A percentile compares a stretch with the other conserved stretches of the same genome.
phyloP scores from a whole-genome alignment of 176 grass and related monocot species.

The Hsuehochloa calcarea region DNA sequence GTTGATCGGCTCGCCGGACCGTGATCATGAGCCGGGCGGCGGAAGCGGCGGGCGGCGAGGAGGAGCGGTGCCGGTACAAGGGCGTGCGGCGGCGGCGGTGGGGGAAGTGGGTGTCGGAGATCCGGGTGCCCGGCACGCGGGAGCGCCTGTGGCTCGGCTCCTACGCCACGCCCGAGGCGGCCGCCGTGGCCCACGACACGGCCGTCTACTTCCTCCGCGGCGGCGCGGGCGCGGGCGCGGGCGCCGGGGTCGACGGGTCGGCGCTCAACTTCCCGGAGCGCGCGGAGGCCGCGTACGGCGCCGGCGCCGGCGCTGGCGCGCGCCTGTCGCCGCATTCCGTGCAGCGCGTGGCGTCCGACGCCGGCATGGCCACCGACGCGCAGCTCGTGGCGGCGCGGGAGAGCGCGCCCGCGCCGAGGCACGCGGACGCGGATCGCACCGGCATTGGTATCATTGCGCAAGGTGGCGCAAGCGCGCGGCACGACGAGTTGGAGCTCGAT shows the following conservation, averaged over 20 bases:
- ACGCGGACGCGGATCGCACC: background rate
- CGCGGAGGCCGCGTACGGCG: slow-evolving; percentile 17
- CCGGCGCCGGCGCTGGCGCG: background rate
- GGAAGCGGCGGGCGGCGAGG: background rate
- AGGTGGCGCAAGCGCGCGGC: background rate
- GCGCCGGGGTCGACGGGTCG: background rate
- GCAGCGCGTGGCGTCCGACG: slow-evolving; percentile 75
- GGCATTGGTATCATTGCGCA: background rate
- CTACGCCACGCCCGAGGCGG: slow-evolving; percentile 60
- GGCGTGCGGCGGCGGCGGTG: slow-evolving; percentile 80
- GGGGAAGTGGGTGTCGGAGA: slow-evolving; percentile 99
- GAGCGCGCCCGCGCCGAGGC: background rate
- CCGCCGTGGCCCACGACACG: slow-evolving; percentile 69
- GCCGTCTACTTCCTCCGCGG: slow-evolving; percentile 82
- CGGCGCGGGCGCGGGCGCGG: background rate
- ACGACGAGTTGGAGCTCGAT: background rate
- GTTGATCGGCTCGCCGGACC: background rate
- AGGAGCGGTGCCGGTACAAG: slow-evolving; percentile 57
- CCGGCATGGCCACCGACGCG: slow-evolving; percentile 77
- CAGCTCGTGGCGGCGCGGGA: slow-evolving; percentile 37
- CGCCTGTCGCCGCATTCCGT: slow-evolving; percentile 59
- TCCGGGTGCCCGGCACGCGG: slow-evolving; percentile 64
- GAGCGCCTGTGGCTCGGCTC: slow-evolving; percentile 76
- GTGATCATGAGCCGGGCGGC: slow-evolving; percentile 18
- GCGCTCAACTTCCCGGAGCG: slow-evolving; percentile 75